Evolutionary conservation across 768 basidiomycete species (phyloP).

Genomic region (Kwoniella sp.): DNA sequence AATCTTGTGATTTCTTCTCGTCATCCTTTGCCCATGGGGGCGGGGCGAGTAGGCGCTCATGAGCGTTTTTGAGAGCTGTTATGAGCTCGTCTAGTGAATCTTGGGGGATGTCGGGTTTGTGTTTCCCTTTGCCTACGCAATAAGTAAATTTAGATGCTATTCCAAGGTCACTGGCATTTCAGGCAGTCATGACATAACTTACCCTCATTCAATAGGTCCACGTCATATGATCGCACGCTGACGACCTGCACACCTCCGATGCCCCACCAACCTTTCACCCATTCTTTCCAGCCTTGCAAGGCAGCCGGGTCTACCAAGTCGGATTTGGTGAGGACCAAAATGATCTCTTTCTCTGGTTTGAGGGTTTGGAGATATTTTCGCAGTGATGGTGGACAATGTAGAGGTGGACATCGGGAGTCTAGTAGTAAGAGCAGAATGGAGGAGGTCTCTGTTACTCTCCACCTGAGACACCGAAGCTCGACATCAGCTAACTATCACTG

Average conservation of each 20-base stretch:
- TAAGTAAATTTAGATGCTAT: constrained; percentile 35
- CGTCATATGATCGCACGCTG: constrained; percentile 71
- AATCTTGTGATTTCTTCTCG: constrained; percentile 62
- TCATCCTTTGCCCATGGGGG: constrained; percentile 63
- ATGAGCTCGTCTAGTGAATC: constrained; percentile 69
- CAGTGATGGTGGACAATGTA: constrained; percentile 89
- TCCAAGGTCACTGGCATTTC: too few species aligned
- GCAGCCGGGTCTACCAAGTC: constrained; percentile 71
- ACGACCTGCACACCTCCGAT: constrained; percentile 66
- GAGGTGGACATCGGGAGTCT: constrained; percentile 90
- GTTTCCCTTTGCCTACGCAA: constrained; percentile 33
- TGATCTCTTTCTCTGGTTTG: constrained; percentile 75
- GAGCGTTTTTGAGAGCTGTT: constrained; percentile 66
- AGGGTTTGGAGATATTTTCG: constrained; percentile 68
- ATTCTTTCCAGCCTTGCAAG: constrained; percentile 46
- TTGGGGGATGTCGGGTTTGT: constrained; percentile 69
- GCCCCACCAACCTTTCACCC: constrained; percentile 54
- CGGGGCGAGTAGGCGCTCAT: constrained; percentile 68
- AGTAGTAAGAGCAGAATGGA: constrained; percentile 94
- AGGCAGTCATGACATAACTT: constrained; percentile 2
- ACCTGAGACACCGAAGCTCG: constrained; percentile 54
- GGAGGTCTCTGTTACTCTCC: constrained; percentile 93
- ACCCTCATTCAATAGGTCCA: constrained; percentile 55
- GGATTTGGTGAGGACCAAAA: constrained; percentile 84
- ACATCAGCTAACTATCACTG: background rate